phyloP scores from a whole-genome alignment of 2,329 filamentous ascomycete genomes.

The Fonsecaea erecta region DNA sequence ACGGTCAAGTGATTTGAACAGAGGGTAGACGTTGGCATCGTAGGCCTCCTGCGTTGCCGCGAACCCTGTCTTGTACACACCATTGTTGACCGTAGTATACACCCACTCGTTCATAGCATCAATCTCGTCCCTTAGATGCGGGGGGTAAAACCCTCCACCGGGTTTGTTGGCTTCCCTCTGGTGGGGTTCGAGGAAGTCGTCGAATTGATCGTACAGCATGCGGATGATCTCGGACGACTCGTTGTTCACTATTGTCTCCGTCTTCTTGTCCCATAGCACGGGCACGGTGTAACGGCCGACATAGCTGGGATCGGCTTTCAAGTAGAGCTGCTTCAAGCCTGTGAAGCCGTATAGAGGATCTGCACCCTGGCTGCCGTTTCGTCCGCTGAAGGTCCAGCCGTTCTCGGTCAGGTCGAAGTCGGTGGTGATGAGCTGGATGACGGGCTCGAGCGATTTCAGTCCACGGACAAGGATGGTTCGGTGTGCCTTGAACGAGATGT shows the following conservation, averaged over 20 bases:
- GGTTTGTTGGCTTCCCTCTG: constrained; percentile 57
- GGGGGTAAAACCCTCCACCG: constrained; percentile 62
- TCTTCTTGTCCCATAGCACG: constrained; percentile 77
- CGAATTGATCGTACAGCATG: constrained; percentile 79
- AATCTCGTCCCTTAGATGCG: constrained; percentile 64
- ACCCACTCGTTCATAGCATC: constrained; percentile 78
- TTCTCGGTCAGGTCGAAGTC: constrained; percentile 48
- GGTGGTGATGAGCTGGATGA: constrained; percentile 56
- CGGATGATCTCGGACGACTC: constrained; percentile 86
- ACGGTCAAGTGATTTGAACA: constrained; percentile 75
- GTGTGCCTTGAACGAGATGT: constrained; percentile 49
- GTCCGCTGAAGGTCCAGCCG: constrained; percentile 78
- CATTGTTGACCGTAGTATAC: constrained; percentile 65
- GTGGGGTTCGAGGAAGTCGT: constrained; percentile 64
- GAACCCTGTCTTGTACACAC: constrained; percentile 69
- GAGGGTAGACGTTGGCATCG: constrained; percentile 67
- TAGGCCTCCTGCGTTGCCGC: constrained; percentile 78
- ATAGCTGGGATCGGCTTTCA: constrained; percentile 70
- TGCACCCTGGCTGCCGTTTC: constrained; percentile 61
- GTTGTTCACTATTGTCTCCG: constrained; percentile 78
- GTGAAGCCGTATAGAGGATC: constrained; percentile 74
- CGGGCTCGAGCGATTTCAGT: constrained; percentile 57
- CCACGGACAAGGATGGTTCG: constrained; percentile 53
- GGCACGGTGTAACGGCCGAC: constrained; percentile 79
- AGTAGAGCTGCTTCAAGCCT: constrained; percentile 74